Percentiles rank a stretch among this genome's conserved stretches.
phyloP scores from a whole-genome alignment of 2,329 filamentous ascomycete species.

The Phyllachora maydis region DNA sequence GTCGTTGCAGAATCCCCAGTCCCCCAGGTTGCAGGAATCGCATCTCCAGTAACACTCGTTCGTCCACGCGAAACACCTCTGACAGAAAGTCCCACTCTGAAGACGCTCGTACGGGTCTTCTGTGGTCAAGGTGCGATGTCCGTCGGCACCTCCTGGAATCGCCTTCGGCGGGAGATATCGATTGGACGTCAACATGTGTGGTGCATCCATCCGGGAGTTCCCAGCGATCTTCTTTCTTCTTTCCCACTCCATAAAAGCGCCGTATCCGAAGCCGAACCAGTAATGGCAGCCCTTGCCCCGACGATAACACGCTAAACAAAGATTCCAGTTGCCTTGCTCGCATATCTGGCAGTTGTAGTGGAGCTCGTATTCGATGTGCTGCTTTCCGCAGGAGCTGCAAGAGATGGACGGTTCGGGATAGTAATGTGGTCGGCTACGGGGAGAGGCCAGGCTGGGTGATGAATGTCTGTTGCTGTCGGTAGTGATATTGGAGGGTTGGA shows the following conservation, averaged over 20 bases:
- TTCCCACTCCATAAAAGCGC: constrained; percentile 49
- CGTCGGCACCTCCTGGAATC: constrained; percentile 28
- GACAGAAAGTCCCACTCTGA: constrained; percentile 70
- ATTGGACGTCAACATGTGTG: constrained; percentile 36
- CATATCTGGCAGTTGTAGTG: constrained; percentile 70
- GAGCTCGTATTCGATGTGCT: constrained; percentile 64
- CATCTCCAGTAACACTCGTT: constrained; percentile 87
- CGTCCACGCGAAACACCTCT: constrained; percentile 48
- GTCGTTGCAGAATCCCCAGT: constrained; percentile 82
- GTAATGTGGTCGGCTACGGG: constrained; percentile 2
- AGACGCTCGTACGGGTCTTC: constrained; percentile 48
- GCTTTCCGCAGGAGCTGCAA: constrained; percentile 50
- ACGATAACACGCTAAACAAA: constrained; percentile 70
- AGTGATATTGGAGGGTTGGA: no score
- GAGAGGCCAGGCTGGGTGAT: constrained; percentile 3
- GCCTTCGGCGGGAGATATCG: constrained; percentile 31
- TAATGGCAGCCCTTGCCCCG: constrained; percentile 56
- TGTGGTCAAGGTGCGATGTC: constrained; percentile 34
- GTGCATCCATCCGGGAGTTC: constrained; percentile 19
- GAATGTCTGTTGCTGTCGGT: no score
- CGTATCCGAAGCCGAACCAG: constrained; percentile 74
- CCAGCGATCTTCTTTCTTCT: constrained; percentile 15
- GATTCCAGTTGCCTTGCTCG: constrained; percentile 48
- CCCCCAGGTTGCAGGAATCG: constrained; percentile 68
- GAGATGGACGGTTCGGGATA: constrained; percentile 52